Evolutionary conservation across 371 early-diverging fungal species (phyloP).

Genomic region (Rhizopus stolonifer): DNA sequence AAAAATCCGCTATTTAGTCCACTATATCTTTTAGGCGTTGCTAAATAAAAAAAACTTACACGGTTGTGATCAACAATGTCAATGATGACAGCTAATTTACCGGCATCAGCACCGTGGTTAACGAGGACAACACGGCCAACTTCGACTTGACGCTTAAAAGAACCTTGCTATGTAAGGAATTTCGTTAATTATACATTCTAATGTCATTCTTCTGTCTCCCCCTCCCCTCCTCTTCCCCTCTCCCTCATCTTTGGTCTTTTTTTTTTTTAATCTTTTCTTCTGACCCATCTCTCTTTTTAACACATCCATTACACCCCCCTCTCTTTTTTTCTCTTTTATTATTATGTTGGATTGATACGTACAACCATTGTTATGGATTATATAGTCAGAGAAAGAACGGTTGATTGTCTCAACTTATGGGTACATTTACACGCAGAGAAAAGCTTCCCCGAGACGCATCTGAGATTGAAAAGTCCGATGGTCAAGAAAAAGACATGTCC

Average conservation of each 20-base stretch:
- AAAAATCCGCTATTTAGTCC: neutral
- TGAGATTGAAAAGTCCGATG: constrained; percentile 5
- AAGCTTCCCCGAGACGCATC: neutral
- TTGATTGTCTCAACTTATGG: constrained; percentile 13
- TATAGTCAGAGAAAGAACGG: constrained; percentile 33
- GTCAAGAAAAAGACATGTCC: neutral
- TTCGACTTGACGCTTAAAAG: constrained; percentile 93
- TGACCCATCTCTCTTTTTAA: neutral
- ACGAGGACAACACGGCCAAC: constrained; percentile 97
- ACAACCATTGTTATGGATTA: constrained; percentile 35
- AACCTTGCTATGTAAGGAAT: constrained; percentile 38
- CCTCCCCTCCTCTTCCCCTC: neutral
- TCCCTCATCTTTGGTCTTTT: neutral
- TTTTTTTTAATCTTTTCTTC: constrained; percentile 10
- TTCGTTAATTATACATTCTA: constrained; percentile 2
- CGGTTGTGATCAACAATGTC: constrained; percentile 99
- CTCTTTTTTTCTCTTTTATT: neutral
- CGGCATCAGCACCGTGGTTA: constrained; percentile 90
- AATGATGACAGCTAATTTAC: constrained; percentile 97
- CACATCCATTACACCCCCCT: neutral
- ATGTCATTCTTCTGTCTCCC: neutral
- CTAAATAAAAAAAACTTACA: constrained; percentile 34
- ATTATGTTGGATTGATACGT: constrained; percentile 15
- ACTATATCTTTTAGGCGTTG: too few species aligned
- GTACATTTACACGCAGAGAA: constrained; percentile 22